Percentiles rank a stretch among this genome's conserved stretches.
phyloP scores from a whole-genome alignment of 1,139 yeast species.

The Geotrichum europaeum region DNA sequence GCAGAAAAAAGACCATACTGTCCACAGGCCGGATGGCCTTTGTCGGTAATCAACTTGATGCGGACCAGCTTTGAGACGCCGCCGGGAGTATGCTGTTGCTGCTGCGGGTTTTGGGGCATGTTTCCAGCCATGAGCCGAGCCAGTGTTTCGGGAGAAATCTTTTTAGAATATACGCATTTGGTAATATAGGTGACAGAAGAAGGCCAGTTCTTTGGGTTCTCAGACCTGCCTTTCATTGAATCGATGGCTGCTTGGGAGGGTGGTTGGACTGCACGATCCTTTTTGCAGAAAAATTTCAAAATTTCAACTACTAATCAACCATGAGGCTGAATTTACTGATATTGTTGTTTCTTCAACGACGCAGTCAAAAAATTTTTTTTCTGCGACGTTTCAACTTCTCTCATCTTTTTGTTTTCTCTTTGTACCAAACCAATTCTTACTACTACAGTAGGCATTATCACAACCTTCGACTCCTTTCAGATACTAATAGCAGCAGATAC shows the following conservation, averaged over 20 bases:
- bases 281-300: too few relatives aligned
- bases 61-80: slow-evolving; percentile 19
- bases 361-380: neutral
- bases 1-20: slow-evolving; percentile 29
- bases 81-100: neutral
- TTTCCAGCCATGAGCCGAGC: neutral
- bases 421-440: neutral
- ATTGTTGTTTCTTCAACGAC: neutral
- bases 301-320: neutral
- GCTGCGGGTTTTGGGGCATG: slow-evolving; percentile 11
- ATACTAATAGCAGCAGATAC: neutral
- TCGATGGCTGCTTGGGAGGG: neutral
- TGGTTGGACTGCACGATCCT: neutral
- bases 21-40: slow-evolving; percentile 28
- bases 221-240: neutral
- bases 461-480: neutral
- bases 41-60: slow-evolving; percentile 23
- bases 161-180: slow-evolving; percentile 7
- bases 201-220: slow-evolving; percentile 16
- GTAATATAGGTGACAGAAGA: slow-evolving; percentile 6
- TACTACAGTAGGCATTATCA: neutral
- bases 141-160: slow-evolving; percentile 1
- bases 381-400: neutral
- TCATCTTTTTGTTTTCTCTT: neutral
- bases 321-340: neutral